Conservation (phyloP, 129 eudicot species). For the Flaveria bidentis region DNA sequence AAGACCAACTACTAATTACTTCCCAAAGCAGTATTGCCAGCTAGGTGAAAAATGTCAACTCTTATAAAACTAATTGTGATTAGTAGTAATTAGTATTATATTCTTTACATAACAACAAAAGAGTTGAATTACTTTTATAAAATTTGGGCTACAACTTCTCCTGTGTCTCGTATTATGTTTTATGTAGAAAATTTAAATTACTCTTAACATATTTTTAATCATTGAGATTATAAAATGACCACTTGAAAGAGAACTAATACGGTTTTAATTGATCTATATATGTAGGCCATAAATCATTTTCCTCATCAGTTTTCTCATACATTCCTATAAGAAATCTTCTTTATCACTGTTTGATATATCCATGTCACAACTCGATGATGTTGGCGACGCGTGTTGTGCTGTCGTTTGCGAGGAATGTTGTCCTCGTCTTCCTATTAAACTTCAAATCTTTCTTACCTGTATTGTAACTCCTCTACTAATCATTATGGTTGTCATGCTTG, state of each 20-base stretch:
- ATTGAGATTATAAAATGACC: background rate
- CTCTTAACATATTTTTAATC: background rate
- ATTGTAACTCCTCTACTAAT: slow-evolving; percentile 14
- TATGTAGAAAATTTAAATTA: background rate
- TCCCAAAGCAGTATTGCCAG: background rate
- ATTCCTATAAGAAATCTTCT: background rate
- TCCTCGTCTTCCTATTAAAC: slow-evolving; percentile 19
- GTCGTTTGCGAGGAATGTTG: slow-evolving; percentile 21
- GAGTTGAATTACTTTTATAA: background rate
- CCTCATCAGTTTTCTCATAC: background rate
- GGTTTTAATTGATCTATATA: background rate
- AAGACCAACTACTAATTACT: background rate
- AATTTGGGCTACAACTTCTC: background rate
- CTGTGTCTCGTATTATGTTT: background rate
- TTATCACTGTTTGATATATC: background rate
- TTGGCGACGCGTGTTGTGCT: slow-evolving; percentile 14
- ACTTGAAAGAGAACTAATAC: background rate
- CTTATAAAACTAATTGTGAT: background rate
- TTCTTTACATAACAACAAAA: no score
- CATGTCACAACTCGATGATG: slow-evolving; percentile 21
- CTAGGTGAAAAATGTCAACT: slow-evolving; percentile 7
- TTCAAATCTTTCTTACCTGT: slow-evolving; percentile 21
- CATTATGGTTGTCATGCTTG: slow-evolving; percentile 19
- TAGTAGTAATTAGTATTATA: background rate
- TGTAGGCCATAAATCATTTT: background rate